Conservation (phyloP, 768 basidiomycete genomes). For the Tremella yokohamensis region DNA sequence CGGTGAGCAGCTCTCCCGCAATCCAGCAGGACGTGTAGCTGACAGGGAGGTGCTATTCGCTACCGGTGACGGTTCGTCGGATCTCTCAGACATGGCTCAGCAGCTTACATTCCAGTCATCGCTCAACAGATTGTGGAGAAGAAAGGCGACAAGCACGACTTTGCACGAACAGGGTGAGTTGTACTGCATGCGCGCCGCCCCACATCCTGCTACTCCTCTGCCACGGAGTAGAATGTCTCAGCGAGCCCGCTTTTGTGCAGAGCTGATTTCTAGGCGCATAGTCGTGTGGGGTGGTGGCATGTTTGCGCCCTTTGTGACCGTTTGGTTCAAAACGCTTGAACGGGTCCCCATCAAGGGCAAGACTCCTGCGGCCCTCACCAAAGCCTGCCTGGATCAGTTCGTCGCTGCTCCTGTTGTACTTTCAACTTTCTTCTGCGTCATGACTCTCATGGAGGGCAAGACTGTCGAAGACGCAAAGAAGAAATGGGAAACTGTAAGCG, state of each 20-base stretch:
- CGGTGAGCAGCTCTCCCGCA: conserved; percentile 24
- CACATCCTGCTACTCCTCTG: background rate
- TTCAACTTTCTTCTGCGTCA: conserved; percentile 65
- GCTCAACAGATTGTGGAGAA: conserved; percentile 82
- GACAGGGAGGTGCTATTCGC: conserved; percentile 41
- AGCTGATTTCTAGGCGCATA: conserved; percentile 52
- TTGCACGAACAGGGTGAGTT: conserved; percentile 46
- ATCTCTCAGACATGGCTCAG: conserved; percentile 50
- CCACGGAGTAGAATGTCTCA: too few relatives aligned
- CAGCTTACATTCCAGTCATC: conserved; percentile 53
- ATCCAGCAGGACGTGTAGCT: background rate
- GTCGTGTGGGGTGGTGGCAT: conserved; percentile 66
- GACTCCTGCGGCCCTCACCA: conserved; percentile 31
- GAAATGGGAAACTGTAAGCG: conserved; percentile 52
- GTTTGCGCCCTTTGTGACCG: conserved; percentile 77
- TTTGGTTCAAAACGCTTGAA: conserved; percentile 74
- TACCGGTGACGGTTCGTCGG: conserved; percentile 54
- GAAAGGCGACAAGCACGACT: conserved; percentile 68
- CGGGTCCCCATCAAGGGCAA: conserved; percentile 60
- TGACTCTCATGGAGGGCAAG: conserved; percentile 77
- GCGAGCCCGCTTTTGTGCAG: conserved; percentile 51
- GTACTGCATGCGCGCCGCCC: background rate
- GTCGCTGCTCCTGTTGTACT: conserved; percentile 67
- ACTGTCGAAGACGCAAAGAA: conserved; percentile 57
- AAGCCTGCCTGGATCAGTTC: conserved; percentile 78